Conservation (phyloP, 805 yeast genomes). For the Cyberlindnera samutprakarnensis region DNA sequence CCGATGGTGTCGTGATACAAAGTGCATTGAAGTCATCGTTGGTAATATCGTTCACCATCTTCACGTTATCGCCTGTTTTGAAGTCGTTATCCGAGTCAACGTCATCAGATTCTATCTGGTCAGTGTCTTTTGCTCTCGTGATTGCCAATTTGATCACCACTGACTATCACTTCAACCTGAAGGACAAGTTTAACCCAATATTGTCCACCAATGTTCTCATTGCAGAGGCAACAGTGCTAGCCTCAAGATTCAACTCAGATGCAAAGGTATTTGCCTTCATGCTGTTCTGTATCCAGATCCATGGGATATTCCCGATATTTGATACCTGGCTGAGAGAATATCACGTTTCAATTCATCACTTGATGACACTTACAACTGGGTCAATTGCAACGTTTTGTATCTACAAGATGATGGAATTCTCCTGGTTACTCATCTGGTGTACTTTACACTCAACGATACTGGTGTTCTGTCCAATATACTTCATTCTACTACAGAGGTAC, state of each 20-base stretch:
- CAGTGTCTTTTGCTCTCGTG: conserved; percentile 74
- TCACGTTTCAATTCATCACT: conserved; percentile 15
- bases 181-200: conserved; percentile 32
- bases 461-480: conserved; percentile 61
- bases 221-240: conserved; percentile 81
- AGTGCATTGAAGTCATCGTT: conserved; percentile 51
- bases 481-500: conserved; percentile 64
- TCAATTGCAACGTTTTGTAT: conserved; percentile 26
- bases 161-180: conserved; percentile 54
- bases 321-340: conserved; percentile 48
- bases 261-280: conserved; percentile 79
- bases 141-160: conserved; percentile 58
- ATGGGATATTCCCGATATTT: conserved; percentile 67
- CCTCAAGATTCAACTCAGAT: conserved; percentile 76
- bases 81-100: conserved; percentile 84
- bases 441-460: conserved; percentile 38
- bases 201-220: conserved; percentile 77
- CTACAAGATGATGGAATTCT: conserved; percentile 31
- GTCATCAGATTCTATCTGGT: conserved; percentile 93
- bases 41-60: conserved; percentile 59
- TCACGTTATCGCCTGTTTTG: conserved; percentile 83
- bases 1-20: background rate
- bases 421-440: conserved; percentile 42
- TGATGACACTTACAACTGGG: conserved; percentile 4
- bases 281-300: conserved; percentile 60